A percentile compares a stretch with the other conserved stretches of the same genome.
These are phyloP conservation scores for Amphibolis antarctica DNA, from an alignment of 106 monocot genomes.

Conservation along the genomic window DNA sequence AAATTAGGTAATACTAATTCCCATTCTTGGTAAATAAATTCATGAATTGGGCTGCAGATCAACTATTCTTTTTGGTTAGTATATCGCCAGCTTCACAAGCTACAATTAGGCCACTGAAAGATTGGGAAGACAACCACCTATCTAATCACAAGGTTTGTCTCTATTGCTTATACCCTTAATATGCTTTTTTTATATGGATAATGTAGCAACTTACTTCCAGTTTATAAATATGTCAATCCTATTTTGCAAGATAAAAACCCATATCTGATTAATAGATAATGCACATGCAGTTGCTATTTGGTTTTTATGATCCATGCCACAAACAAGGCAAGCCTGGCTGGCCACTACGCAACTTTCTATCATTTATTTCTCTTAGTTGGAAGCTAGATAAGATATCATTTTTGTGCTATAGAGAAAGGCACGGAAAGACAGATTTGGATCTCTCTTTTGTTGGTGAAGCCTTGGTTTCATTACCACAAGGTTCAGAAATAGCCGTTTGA, in stretches of 20 bases:
- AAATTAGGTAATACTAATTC: not conserved
- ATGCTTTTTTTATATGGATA: not conserved
- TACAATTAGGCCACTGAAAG: slow-evolving; percentile 62
- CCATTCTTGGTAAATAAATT: not conserved
- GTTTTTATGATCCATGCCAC: slow-evolving; percentile 93
- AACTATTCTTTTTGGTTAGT: slow-evolving; percentile 72
- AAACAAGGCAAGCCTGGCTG: slow-evolving; percentile 72
- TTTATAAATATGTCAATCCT: not conserved
- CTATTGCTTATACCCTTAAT: not conserved
- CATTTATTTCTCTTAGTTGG: slow-evolving; percentile 71
- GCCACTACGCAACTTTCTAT: slow-evolving; percentile 79
- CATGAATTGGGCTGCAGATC: slow-evolving; percentile 23
- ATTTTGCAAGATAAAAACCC: not conserved
- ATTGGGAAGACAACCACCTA: slow-evolving; percentile 48
- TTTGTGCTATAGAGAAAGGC: slow-evolving; percentile 87
- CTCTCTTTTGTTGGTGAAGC: slow-evolving; percentile 82
- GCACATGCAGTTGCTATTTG: slow-evolving; percentile 65
- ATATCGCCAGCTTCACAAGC: slow-evolving; percentile 49
- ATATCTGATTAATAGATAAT: not conserved
- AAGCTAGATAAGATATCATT: slow-evolving; percentile 61
- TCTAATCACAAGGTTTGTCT: slow-evolving; percentile 51
- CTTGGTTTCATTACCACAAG: slow-evolving; percentile 40
- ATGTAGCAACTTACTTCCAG: not conserved
- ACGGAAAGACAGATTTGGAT: slow-evolving; percentile 57
- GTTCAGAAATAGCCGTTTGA: slow-evolving; percentile 18